Evolutionary conservation across 176 grass and related monocot species (phyloP).

Genomic region (Themeda triandra): DNA sequence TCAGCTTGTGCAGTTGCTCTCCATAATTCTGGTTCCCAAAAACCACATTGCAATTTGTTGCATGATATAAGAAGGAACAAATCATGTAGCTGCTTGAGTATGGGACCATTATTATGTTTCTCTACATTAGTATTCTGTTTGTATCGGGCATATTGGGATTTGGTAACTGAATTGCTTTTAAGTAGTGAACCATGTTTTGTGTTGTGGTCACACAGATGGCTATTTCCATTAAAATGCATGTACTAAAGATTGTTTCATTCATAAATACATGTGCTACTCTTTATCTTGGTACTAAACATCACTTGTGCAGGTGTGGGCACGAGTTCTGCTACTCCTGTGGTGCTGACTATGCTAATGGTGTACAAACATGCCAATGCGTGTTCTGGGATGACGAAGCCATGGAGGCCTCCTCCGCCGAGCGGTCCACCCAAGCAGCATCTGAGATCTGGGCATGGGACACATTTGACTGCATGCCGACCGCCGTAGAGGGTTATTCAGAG

Average conservation of each 20-base stretch:
- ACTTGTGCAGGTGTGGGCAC: conserved; percentile 78
- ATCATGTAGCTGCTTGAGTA: neutral
- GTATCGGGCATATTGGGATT: neutral
- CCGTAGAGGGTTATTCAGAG: conserved; percentile 85
- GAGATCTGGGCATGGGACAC: conserved; percentile 93
- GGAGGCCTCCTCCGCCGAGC: conserved; percentile 9
- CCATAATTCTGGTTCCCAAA: neutral
- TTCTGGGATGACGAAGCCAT: conserved; percentile 63
- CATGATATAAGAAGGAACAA: neutral
- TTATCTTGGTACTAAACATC: neutral
- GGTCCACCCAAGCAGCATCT: conserved; percentile 55
- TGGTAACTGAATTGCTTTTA: neutral
- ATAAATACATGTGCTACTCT: neutral
- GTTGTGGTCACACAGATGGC: neutral
- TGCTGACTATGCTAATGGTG: conserved; percentile 63
- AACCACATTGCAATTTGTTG: neutral
- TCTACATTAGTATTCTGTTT: neutral
- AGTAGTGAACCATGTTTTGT: neutral
- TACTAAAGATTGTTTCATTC: neutral
- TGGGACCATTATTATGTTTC: neutral
- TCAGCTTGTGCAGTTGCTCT: neutral
- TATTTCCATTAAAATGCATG: neutral
- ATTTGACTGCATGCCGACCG: conserved; percentile 63
- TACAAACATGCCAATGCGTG: conserved; percentile 84
- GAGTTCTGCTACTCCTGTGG: conserved; percentile 96